A percentile compares a stretch with the other conserved stretches of the same genome.
phyloP scores from a whole-genome alignment of 1,139 yeast genomes.

The Candida labiduridarum region DNA sequence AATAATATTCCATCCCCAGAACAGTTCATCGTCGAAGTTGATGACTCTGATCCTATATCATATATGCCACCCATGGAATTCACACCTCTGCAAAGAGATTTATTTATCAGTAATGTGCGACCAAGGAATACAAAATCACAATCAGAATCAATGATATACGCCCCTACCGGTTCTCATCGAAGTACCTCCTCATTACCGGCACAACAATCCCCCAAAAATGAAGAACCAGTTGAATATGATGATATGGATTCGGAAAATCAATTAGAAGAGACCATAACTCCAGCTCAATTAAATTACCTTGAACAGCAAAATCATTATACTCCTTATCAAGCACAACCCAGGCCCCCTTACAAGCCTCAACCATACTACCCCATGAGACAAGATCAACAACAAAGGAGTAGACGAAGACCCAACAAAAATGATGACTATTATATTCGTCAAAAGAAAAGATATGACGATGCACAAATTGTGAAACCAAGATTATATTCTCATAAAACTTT shows the following conservation, averaged over 20 bases:
- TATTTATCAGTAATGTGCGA: slow-evolving; percentile 13
- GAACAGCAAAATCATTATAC: slow-evolving; percentile 18
- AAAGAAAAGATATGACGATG: slow-evolving; percentile 36
- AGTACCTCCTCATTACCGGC: slow-evolving; percentile 1
- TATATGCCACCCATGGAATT: neutral
- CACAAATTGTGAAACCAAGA: slow-evolving; percentile 36
- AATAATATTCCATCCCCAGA: neutral
- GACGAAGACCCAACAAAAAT: slow-evolving; percentile 12
- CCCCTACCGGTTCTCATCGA: slow-evolving; percentile 3
- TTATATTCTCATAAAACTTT: slow-evolving; percentile 46
- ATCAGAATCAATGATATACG: slow-evolving; percentile 6
- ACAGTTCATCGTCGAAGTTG: slow-evolving; percentile 3
- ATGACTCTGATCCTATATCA: slow-evolving; percentile 3
- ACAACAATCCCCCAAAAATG: neutral
- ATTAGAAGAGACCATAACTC: slow-evolving; percentile 36
- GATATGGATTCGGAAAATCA: slow-evolving; percentile 30
- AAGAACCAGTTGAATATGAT: slow-evolving; percentile 9
- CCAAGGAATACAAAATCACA: slow-evolving; percentile 8
- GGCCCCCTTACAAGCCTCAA: slow-evolving; percentile 11
- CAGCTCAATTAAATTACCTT: slow-evolving; percentile 37
- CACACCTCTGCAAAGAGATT: slow-evolving; percentile 2
- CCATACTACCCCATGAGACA: slow-evolving; percentile 2
- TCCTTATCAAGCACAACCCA: slow-evolving; percentile 12
- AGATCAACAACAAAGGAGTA: slow-evolving; percentile 6
- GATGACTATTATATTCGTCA: slow-evolving; percentile 44